Evolutionary conservation across 2,329 filamentous ascomycete species (phyloP).

Genomic region (Penicillium sp.): DNA sequence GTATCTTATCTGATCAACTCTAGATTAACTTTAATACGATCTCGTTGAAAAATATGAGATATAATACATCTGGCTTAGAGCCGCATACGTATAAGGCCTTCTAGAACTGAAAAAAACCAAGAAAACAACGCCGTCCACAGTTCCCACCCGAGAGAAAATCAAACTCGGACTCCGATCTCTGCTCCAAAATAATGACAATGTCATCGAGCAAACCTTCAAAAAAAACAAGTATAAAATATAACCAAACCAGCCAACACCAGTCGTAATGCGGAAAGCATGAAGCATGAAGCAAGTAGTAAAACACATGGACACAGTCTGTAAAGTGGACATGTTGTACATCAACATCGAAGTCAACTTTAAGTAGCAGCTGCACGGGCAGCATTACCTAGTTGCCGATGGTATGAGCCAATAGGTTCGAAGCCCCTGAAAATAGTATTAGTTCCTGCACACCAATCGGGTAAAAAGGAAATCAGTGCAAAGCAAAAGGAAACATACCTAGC

Average conservation of each 20-base stretch:
- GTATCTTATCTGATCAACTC: background rate
- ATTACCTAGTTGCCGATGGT: constrained; percentile 44
- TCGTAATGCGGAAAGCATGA: constrained; percentile 17
- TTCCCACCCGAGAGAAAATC: background rate
- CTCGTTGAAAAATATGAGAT: constrained; percentile 3
- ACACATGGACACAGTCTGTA: constrained; percentile 8
- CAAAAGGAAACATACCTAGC: constrained; percentile 38
- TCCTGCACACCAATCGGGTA: background rate
- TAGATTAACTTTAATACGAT: background rate
- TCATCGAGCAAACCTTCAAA: constrained; percentile 8
- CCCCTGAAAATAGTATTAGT: constrained; percentile 33
- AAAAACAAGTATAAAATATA: constrained; percentile 1
- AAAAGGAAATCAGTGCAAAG: background rate
- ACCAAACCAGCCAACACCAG: constrained; percentile 16
- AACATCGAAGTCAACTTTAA: constrained; percentile 3
- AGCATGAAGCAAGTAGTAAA: background rate
- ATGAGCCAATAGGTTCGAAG: constrained; percentile 50
- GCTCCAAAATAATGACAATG: background rate
- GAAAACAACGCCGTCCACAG: constrained; percentile 2
- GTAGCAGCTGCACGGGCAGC: constrained; percentile 38
- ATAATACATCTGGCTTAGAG: constrained; percentile 16
- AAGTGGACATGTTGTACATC: constrained; percentile 18
- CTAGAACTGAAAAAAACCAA: constrained; percentile 7
- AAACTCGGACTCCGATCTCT: constrained; percentile 6
- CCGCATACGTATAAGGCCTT: constrained; percentile 22